Conservation (phyloP, 148 eudicot genomes). For the Fagopyrum tataricum region DNA sequence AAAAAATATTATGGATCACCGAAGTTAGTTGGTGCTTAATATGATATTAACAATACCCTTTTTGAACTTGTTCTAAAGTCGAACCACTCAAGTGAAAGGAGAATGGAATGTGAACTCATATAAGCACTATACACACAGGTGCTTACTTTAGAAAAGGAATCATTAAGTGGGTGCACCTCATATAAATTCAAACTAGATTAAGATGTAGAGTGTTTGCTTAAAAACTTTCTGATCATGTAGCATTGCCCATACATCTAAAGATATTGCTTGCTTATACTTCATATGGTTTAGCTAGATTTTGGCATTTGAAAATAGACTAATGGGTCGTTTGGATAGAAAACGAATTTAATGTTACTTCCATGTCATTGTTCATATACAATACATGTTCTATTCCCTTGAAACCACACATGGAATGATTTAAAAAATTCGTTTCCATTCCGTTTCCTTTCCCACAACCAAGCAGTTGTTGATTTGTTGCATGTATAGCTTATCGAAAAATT, state of each 20-base stretch:
- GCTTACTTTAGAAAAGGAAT: not conserved
- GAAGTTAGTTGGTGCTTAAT: not conserved
- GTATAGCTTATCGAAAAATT: not conserved
- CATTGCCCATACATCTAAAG: not conserved
- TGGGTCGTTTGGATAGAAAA: not conserved
- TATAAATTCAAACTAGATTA: not conserved
- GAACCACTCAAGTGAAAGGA: not conserved
- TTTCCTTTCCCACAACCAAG: not conserved
- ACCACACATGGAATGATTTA: too few species aligned
- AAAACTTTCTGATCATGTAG: not conserved
- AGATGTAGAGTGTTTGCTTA: not conserved
- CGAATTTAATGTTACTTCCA: too few species aligned
- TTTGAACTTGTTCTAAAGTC: not conserved
- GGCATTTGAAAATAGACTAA: not conserved
- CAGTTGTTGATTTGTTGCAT: not conserved
- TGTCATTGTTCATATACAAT: too few species aligned
- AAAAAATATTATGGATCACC: too few species aligned
- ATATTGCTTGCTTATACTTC: not conserved
- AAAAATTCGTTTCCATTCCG: too few species aligned
- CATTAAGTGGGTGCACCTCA: not conserved
- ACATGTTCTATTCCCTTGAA: too few species aligned
- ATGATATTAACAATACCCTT: not conserved
- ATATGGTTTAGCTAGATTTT: not conserved
- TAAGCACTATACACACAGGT: not conserved
- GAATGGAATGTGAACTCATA: not conserved